Evolutionary conservation across 2,329 filamentous ascomycete genomes (phyloP).

Genomic region (Fusarium nodosum): DNA sequence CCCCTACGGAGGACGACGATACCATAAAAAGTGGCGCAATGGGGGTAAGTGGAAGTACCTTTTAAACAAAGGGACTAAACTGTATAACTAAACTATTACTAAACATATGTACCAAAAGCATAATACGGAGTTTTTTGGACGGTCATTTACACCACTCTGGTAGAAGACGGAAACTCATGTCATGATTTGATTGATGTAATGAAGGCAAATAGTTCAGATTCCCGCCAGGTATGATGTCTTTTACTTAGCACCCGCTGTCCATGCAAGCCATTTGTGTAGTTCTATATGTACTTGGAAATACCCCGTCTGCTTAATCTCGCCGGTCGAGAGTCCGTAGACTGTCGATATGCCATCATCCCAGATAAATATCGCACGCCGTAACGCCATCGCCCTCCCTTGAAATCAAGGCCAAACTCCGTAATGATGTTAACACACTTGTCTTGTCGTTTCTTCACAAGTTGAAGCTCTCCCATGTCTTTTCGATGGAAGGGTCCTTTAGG

Average conservation of each 20-base stretch:
- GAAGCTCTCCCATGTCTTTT: slow-evolving; percentile 51
- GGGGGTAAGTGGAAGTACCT: slow-evolving; percentile 22
- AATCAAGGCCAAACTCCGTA: slow-evolving; percentile 43
- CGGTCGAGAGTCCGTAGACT: slow-evolving; percentile 25
- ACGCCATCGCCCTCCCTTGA: slow-evolving; percentile 41
- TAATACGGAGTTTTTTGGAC: slow-evolving; percentile 16
- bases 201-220: slow-evolving; percentile 27
- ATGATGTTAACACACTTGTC: slow-evolving; percentile 2
- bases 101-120: neutral
- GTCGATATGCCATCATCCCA: slow-evolving; percentile 33
- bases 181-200: slow-evolving; percentile 35
- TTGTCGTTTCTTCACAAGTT: slow-evolving; percentile 28
- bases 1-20: slow-evolving; percentile 46
- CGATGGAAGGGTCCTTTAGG: slow-evolving; percentile 53
- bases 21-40: slow-evolving; percentile 34
- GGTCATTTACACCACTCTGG: slow-evolving; percentile 13
- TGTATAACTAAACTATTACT: slow-evolving; percentile 9
- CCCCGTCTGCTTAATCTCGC: slow-evolving; percentile 11
- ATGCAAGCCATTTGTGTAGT: slow-evolving; percentile 19
- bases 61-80: neutral
- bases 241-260: slow-evolving; percentile 19
- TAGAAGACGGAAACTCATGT: neutral
- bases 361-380: slow-evolving; percentile 28
- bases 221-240: slow-evolving; percentile 15
- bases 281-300: slow-evolving; percentile 38